Conservation (phyloP, 2,329 filamentous ascomycete genomes). For the Aspergillus floridensis region DNA sequence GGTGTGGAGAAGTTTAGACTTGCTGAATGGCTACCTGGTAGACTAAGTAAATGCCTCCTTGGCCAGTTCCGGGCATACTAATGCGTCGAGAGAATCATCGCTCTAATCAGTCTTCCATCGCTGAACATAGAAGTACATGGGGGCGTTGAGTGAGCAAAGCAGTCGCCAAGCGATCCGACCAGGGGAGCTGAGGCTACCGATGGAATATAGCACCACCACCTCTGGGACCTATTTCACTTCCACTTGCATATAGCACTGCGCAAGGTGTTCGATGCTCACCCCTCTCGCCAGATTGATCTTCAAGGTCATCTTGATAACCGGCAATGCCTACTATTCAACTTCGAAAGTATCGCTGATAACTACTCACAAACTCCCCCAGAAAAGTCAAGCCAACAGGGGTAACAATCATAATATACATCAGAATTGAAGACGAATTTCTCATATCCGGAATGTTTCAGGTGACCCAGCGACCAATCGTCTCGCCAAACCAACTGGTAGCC, state of each 20-base stretch:
- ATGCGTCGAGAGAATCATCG: too few species aligned
- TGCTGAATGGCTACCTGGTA: too few species aligned
- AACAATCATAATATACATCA: conserved; percentile 17
- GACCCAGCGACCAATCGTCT: conserved; percentile 43
- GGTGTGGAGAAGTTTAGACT: background rate
- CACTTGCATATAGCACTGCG: background rate
- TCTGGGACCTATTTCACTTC: background rate
- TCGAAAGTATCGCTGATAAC: background rate
- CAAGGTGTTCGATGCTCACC: background rate
- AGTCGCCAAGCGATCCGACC: background rate
- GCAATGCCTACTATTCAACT: background rate
- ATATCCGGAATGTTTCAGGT: conserved; percentile 23
- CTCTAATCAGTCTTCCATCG: too few species aligned
- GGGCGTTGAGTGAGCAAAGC: too few species aligned
- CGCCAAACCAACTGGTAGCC: conserved; percentile 43
- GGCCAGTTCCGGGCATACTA: background rate
- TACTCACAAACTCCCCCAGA: background rate
- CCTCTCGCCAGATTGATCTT: background rate
- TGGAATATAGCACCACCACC: background rate
- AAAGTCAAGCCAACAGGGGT: background rate
- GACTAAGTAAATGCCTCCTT: background rate
- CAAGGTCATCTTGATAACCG: background rate
- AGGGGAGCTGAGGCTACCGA: background rate
- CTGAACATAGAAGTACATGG: too few species aligned
- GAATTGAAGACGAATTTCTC: conserved; percentile 4